Evolutionary conservation across 1,284 basidiomycete genomes (phyloP), one percentile per base, ranked within the genome.

Genomic region (Cutaneotrichosporon cavernicola): DNA sequence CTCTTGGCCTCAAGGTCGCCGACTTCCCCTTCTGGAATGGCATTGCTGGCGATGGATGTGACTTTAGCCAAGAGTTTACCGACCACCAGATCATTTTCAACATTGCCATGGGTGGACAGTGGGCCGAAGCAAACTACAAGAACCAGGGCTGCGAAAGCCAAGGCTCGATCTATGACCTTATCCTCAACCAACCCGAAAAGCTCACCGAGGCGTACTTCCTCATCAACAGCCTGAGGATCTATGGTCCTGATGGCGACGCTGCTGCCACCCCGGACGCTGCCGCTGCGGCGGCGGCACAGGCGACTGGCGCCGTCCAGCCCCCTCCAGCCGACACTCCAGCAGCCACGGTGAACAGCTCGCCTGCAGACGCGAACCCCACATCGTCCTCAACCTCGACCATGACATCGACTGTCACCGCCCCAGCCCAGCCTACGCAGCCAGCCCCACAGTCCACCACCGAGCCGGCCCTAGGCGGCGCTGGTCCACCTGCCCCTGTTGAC

Each of bases 161-260:
- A 51, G 26, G 26, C 26, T 26, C 26, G 26, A 14, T 9, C 4
- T 47, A 34, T 58, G 66, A 64, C 58, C 50, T 53, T 40, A 57
- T 53, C 43, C 47, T 64, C 55, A 83, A 85, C 65, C 82, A 86
- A 67, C 87, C 88, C 0, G 63, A 73, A 10, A 82, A 80, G 14
- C 88, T 88, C 73, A 56, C 62, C 18, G 81, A 87, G 14, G 85
- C 87, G 4, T 88, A 86, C 75, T 89, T 87, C 86, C 85, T 85
- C 61, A 81, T 89, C 73, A 85, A 86, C 70, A 82, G 84, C 4
- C 73, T 89, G 38, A 81, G 83, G 30, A 80, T 87, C 10, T 89
- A 88, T 76, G 83, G 36, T 11, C 36, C 81, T 8, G 36, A n/a
- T 8, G 34, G 14, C 3, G 55, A 34, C 21, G 34, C 34, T n/a